Base-by-base conservation (phyloP, 2,329 filamentous ascomycete species). In the Penicillium capsulatum region DNA sequence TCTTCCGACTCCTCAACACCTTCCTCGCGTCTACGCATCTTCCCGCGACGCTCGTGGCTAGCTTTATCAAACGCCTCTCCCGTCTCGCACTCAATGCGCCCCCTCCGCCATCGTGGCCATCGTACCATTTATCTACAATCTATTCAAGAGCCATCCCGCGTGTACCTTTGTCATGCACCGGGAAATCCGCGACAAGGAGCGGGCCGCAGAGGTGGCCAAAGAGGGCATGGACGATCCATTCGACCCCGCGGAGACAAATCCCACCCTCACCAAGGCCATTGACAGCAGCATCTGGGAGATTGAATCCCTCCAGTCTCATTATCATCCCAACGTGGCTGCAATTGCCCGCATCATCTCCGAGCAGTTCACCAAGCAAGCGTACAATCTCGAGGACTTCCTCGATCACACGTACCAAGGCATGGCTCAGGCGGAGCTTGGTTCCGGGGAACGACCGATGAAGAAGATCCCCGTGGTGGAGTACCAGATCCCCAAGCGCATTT, bases 151-250 rank as follows among this genome's bases (percentile, higher is more conserved):
- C 50, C 92, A 98, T 61, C 91, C 91, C 1, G 81, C 83, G 1
- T 94, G 88, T 59, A 94, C 91, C 0, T 97, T 95, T 58, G 94
- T 98, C 89, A 79, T 98, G 51, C 94, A 98, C 64, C 81, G 92
- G 38, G 80, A 80, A 43, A 71, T 76, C 26, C 75, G 74, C 33
- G 79, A 81, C 29, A 60, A 73, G 1, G 76, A 80, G 36, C 68
- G 72, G 34, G 79, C 76, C 53, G 74, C 76, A 37, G 57, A 73
- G 35, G 67, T 90, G 15, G 77, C 84, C 52, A 74, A 76, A 19
- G 63, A 75, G 22, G 80, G 79, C 31, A 75, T 80, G 68, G 67
- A 76, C 31, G 94, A 98, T 57, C 84, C 86, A 0, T 98, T 95
- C 60, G 63, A 85, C 42, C 75, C 82, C 36, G 70, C 79, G 4